A percentile compares a stretch with the other conserved stretches of the same genome.
Evolutionary conservation across 768 basidiomycete species (phyloP).

Genomic region (Tricholoma flavovirens): DNA sequence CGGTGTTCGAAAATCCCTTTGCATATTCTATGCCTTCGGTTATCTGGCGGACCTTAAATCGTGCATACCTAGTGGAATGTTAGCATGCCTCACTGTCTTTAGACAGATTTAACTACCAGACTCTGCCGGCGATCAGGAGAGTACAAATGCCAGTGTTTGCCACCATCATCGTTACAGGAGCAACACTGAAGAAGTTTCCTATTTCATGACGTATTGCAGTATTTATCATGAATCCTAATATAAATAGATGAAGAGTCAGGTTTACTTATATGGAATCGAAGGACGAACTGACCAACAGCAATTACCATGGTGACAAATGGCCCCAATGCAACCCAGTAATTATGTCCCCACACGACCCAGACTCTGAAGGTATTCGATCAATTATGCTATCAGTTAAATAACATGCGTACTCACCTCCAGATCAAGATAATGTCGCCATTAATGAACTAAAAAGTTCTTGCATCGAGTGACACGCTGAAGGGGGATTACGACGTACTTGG

Average conservation of each 20-base stretch:
- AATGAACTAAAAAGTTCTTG: slow-evolving; percentile 5
- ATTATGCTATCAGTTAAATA: background rate
- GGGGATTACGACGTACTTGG: background rate
- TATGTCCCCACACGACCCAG: slow-evolving; percentile 14
- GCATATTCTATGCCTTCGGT: background rate
- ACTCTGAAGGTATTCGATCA: background rate
- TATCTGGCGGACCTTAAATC: slow-evolving; percentile 1
- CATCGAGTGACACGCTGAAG: background rate
- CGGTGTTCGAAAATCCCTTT: slow-evolving; percentile 1
- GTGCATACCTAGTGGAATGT: slow-evolving; percentile 6
- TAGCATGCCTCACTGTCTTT: background rate
- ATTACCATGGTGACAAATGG: slow-evolving; percentile 9
- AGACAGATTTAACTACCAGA: slow-evolving; percentile 6
- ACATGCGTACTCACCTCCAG: slow-evolving; percentile 9
- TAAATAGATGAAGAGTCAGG: background rate
- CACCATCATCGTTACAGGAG: slow-evolving; percentile 8
- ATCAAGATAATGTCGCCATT: slow-evolving; percentile 12
- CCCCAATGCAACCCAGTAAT: slow-evolving; percentile 7
- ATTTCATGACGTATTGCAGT: slow-evolving; percentile 1
- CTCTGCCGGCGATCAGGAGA: slow-evolving; percentile 10
- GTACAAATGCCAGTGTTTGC: slow-evolving; percentile 14
- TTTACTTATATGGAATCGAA: too few species aligned
- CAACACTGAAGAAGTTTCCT: slow-evolving; percentile 6
- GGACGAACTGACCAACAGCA: slow-evolving; percentile 3
- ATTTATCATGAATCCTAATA: slow-evolving; percentile 6